phyloP scores from a whole-genome alignment of 192 early-diverging fungal genomes.

The Blastocladiella britannica region DNA sequence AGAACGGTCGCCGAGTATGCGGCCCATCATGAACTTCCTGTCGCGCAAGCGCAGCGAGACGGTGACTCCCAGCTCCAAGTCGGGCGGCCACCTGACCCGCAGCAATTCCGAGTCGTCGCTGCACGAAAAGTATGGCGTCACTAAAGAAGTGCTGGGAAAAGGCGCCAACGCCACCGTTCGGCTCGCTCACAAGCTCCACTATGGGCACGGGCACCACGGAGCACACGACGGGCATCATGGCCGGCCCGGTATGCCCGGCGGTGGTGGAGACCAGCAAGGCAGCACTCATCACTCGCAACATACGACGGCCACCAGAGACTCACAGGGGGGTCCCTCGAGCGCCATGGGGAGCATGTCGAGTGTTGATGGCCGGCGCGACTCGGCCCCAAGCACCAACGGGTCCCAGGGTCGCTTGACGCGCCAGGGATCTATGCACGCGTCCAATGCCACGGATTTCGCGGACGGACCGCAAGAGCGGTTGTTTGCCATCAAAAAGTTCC shows the following conservation, averaged over 20 bases:
- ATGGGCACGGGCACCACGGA: background rate
- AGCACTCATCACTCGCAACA: no score
- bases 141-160: constrained; percentile 18
- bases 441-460: no score
- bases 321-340: background rate
- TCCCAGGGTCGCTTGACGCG: background rate
- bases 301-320: no score
- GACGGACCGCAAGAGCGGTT: constrained; percentile 4
- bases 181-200: constrained; percentile 3
- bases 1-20: background rate
- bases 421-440: background rate
- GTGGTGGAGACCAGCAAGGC: no score
- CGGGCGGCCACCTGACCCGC: no score
- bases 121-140: constrained; percentile 25
- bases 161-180: constrained; percentile 27
- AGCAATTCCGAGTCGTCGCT: constrained; percentile 17
- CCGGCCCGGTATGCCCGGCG: no score
- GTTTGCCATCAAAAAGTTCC: constrained; percentile 8
- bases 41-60: background rate
- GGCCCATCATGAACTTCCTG: background rate
- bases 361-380: no score
- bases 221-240: no score
- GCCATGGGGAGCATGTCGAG: no score
- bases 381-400: no score
- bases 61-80: background rate